These are phyloP conservation scores for Luffa acutangula DNA, from an alignment of 306 rosid genomes.

Conservation along the genomic window DNA sequence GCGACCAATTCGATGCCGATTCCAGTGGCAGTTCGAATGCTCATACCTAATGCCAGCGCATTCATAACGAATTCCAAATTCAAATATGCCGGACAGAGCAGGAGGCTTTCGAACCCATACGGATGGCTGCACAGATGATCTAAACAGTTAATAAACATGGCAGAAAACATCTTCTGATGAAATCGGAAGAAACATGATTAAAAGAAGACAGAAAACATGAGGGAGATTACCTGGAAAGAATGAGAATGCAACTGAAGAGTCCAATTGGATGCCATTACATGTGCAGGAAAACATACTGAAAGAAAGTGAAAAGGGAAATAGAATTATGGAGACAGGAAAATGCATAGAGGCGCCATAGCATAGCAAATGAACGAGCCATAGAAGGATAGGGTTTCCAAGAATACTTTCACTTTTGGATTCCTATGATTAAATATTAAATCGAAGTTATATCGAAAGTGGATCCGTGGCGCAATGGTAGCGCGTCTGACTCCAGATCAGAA, in stretches of 20 bases:
- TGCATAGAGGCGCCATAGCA: background rate
- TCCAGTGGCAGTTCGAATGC: slow-evolving; percentile 4
- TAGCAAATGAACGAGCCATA: background rate
- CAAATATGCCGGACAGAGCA: slow-evolving; percentile 1
- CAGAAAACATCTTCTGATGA: background rate
- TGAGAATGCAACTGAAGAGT: slow-evolving; percentile 24
- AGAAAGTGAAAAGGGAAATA: background rate
- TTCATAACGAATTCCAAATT: slow-evolving; percentile 13
- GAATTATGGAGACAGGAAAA: background rate
- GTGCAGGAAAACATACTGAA: background rate
- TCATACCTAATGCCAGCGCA: slow-evolving; percentile 1
- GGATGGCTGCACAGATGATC: slow-evolving; percentile 16
- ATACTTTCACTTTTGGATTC: background rate
- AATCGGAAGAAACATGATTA: background rate
- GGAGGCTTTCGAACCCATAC: slow-evolving; percentile 19
- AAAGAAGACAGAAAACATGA: background rate
- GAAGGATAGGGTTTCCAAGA: slow-evolving; percentile 4
- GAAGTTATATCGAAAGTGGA: background rate
- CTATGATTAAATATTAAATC: too few species aligned
- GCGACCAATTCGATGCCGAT: background rate
- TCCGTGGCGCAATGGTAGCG: slow-evolving; percentile 13
- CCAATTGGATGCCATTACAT: slow-evolving; percentile 41
- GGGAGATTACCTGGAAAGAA: slow-evolving; percentile 26
- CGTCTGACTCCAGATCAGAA: slow-evolving; percentile 11
- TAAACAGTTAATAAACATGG: background rate